These are phyloP conservation scores for Pestalotiopsis sp. DNA, from an alignment of 2,329 filamentous ascomycete species.

Conservation along the genomic window DNA sequence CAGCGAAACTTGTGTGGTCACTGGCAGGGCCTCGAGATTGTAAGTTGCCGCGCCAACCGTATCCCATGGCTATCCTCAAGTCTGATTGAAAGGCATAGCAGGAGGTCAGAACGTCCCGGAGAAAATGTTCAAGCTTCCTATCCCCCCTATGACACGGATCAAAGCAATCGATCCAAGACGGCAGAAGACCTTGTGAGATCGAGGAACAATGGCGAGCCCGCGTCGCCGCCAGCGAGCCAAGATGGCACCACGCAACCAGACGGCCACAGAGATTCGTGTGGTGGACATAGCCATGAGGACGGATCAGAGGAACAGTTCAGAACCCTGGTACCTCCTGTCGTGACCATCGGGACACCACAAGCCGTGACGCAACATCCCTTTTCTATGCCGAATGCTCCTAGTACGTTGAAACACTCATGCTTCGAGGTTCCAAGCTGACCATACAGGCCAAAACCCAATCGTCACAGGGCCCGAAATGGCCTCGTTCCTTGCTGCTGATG, in stretches of 20 bases:
- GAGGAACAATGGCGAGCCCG: conserved; percentile 27
- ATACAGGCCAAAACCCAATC: background rate
- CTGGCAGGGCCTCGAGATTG: conserved; percentile 42
- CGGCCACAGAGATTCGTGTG: conserved; percentile 15
- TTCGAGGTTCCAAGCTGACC: background rate
- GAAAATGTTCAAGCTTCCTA: conserved; percentile 31
- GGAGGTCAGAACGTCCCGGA: conserved; percentile 16
- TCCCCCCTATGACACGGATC: conserved; percentile 30
- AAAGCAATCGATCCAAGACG: conserved; percentile 26
- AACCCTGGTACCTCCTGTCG: background rate
- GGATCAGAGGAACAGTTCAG: background rate
- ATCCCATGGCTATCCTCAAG: background rate
- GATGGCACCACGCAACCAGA: conserved; percentile 16
- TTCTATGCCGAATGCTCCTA: background rate
- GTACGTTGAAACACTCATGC: background rate
- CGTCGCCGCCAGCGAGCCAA: conserved; percentile 21
- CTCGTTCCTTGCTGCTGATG: conserved; percentile 21
- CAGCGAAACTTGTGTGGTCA: conserved; percentile 46
- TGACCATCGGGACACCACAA: background rate
- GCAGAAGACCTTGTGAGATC: conserved; percentile 33
- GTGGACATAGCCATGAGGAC: conserved; percentile 4
- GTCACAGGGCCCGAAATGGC: conserved; percentile 21
- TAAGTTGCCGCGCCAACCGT: conserved; percentile 26
- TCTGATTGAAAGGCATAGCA: background rate
- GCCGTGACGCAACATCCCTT: background rate